Evolutionary conservation across 306 rosid genomes (phyloP), one percentile per base, ranked within the genome.

Genomic region (Coriaria nepalensis): DNA sequence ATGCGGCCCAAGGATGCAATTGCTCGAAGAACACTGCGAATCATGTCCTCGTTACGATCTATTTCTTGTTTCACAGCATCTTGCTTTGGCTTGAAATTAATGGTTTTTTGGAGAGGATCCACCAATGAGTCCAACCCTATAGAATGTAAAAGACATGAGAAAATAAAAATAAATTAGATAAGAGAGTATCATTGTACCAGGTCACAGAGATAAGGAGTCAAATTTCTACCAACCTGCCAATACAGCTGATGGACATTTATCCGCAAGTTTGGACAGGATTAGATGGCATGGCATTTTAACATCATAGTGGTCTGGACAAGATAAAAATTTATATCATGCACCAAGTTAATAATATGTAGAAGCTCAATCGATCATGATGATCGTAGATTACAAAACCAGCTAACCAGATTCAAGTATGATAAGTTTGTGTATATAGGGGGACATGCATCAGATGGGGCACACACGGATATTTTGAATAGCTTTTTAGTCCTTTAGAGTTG

Each of bases 201-300:
- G 29, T 49, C 48, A 45, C 36, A 50, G 41, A 37, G 40, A 4
- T 20, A 20, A 0, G 11, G 43, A 52, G 49, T 52, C 38, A 48
- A 62, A 41, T 54, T 37, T 50, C 56, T 64, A 75, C 76, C 35
- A 59, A 86, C 99, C 99, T 49, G 96, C 99, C 47, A 86, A 65
- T 36, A 86, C 94, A 43, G 99, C 94, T 59, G 96, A 79, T 32
- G 99, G 96, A 52, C 99, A 92, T 67, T 92, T 92, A 40, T 86
- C 99, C 0, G 99, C 93, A 33, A 92, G 83, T 69, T 86, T 92
- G 12, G 99, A 82, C 56, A 92, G 96, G 57, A 92, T 92, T 57
- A 92, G 86, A 68, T 92, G 99, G 69, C 99, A 92, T 56, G 99
- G 96, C 99, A 92, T 92, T 73, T 92, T 92, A 47, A 92, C 99